A percentile compares a stretch with the other conserved stretches of the same genome.
phyloP scores from a whole-genome alignment of 805 yeast genomes.

The Blastobotrys muscicola region DNA sequence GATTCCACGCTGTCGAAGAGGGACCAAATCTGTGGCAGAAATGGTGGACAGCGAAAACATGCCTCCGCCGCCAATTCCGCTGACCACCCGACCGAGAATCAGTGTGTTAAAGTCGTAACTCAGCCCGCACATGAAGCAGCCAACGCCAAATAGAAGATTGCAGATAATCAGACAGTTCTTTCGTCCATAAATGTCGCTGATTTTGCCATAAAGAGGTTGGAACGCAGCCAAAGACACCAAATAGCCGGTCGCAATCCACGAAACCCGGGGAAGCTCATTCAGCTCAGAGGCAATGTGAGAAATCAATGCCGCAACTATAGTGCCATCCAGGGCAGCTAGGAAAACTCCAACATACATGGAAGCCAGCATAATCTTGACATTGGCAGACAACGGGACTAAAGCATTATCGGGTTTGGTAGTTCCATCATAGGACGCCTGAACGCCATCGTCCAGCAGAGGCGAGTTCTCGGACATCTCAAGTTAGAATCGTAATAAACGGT shows the following conservation, averaged over 20 bases:
- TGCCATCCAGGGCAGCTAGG: conserved; percentile 48
- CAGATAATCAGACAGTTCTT: conserved; percentile 34
- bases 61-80: conserved; percentile 93
- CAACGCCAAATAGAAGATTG: conserved; percentile 35
- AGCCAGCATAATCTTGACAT: conserved; percentile 10
- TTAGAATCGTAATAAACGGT: no score
- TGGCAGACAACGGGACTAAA: not conserved
- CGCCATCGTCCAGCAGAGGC: not conserved
- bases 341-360: conserved; percentile 29
- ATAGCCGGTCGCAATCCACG: conserved; percentile 70
- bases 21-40: conserved; percentile 65
- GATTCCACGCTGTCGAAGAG: conserved; percentile 66
- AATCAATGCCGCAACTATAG: conserved; percentile 51
- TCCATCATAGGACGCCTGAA: not conserved
- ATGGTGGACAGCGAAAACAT: conserved; percentile 67
- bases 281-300: conserved; percentile 52
- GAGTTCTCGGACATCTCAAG: no score
- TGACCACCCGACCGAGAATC: conserved; percentile 64
- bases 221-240: conserved; percentile 61
- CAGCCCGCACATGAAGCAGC: conserved; percentile 44
- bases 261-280: conserved; percentile 38
- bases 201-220: conserved; percentile 64
- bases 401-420: not conserved
- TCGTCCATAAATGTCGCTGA: conserved; percentile 48
- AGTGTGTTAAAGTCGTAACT: conserved; percentile 45